phyloP scores from a whole-genome alignment of 176 grass and related monocot genomes.

The Leersia perrieri region DNA sequence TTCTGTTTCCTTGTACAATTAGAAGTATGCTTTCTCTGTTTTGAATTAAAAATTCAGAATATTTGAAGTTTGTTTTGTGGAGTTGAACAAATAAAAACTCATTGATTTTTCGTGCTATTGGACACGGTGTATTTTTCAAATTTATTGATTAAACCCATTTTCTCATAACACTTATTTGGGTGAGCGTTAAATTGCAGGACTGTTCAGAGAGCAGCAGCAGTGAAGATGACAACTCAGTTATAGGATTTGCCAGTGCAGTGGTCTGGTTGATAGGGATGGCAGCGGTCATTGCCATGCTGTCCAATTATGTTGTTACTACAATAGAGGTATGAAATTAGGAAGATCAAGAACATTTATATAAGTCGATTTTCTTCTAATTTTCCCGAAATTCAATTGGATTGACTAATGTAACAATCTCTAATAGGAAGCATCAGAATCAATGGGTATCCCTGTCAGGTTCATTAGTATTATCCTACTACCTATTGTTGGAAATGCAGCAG shows the following conservation, averaged over 20 bases:
- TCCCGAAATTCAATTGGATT: neutral
- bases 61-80: neutral
- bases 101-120: too few species aligned
- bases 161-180: neutral
- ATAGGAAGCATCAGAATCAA: conserved; percentile 41
- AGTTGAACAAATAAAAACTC: neutral
- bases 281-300: conserved; percentile 46
- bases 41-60: neutral
- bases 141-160: neutral
- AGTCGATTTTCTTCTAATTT: neutral
- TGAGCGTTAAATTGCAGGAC: conserved; percentile 18
- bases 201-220: conserved; percentile 18
- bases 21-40: neutral
- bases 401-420: neutral
- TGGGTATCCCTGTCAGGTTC: conserved; percentile 46
- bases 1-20: neutral
- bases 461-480: conserved; percentile 53
- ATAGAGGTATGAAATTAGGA: conserved; percentile 43
- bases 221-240: conserved; percentile 22
- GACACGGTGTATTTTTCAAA: neutral
- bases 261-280: conserved; percentile 57
- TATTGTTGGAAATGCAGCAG: conserved; percentile 61
- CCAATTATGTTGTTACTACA: conserved; percentile 47
- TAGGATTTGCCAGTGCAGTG: conserved; percentile 52
- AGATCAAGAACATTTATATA: neutral